Conservation (phyloP, 306 rosid species). For the Hippophae rhamnoides region DNA sequence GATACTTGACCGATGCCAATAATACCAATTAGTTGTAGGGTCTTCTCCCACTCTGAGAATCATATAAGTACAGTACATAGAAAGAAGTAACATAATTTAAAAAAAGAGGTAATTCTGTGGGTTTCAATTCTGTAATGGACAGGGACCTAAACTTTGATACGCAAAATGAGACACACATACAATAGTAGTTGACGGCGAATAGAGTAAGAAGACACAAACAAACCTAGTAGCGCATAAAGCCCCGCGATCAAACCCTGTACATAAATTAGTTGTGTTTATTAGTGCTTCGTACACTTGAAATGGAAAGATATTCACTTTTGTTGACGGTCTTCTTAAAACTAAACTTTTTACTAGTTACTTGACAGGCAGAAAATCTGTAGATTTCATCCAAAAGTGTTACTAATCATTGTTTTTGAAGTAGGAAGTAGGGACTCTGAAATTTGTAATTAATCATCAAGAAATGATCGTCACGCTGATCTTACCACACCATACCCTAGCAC, state of each 20-base stretch:
- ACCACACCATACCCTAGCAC: constrained; percentile 67
- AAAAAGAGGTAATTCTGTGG: not conserved
- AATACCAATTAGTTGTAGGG: constrained; percentile 62
- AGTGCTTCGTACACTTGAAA: constrained; percentile 17
- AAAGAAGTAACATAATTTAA: constrained; percentile 7
- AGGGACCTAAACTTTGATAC: no score
- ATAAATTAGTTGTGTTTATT: constrained; percentile 18
- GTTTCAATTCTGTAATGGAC: no score
- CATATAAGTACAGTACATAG: constrained; percentile 17
- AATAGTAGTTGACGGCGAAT: not conserved
- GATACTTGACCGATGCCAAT: constrained; percentile 75
- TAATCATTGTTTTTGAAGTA: no score
- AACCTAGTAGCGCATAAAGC: constrained; percentile 58
- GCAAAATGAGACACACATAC: not conserved
- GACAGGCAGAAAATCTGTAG: no score
- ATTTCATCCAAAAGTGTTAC: no score
- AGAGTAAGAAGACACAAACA: constrained; percentile 18
- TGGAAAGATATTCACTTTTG: no score
- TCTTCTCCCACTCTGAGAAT: constrained; percentile 81
- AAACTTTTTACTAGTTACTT: no score
- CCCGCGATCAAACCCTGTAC: constrained; percentile 63
- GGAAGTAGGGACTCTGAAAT: constrained; percentile 6
- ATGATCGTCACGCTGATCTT: constrained; percentile 29
- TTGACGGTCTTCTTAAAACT: no score
- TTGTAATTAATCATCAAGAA: constrained; percentile 15